Conservation (phyloP, 495 filamentous ascomycete genomes). For the Aspergillus nanangensis region DNA sequence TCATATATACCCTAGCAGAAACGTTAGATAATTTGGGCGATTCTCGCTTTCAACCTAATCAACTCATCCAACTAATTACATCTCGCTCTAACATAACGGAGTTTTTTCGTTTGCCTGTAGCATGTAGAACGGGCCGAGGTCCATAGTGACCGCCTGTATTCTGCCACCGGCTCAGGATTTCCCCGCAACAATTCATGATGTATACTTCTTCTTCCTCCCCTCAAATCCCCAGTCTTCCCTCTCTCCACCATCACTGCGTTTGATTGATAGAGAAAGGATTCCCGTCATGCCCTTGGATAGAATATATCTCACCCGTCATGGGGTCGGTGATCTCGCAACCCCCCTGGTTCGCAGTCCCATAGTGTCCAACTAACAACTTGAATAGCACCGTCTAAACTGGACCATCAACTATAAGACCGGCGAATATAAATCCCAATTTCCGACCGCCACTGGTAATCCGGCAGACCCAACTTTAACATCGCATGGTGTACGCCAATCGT, state of each 20-base stretch:
- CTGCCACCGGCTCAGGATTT: no score
- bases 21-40: conserved; percentile 23
- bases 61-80: background rate
- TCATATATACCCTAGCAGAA: conserved; percentile 12
- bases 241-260: background rate
- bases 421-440: conserved; percentile 60
- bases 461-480: conserved; percentile 83
- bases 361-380: conserved; percentile 3
- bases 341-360: no score
- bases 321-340: conserved; percentile 62
- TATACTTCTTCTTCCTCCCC: background rate
- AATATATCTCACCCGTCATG: conserved; percentile 84
- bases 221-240: background rate
- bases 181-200: no score
- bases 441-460: conserved; percentile 77
- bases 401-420: conserved; percentile 75
- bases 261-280: background rate
- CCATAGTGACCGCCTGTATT: no score
- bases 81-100: no score
- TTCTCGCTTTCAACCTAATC: conserved; percentile 10
- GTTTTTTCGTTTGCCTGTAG: no score
- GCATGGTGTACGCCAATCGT: conserved; percentile 79
- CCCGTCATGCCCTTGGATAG: conserved; percentile 56
- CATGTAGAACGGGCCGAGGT: no score
- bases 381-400: conserved; percentile 86